These are phyloP conservation scores for Cladosporium sphaerospermum DNA, from an alignment of 2,329 filamentous ascomycete species.

Conservation along the genomic window DNA sequence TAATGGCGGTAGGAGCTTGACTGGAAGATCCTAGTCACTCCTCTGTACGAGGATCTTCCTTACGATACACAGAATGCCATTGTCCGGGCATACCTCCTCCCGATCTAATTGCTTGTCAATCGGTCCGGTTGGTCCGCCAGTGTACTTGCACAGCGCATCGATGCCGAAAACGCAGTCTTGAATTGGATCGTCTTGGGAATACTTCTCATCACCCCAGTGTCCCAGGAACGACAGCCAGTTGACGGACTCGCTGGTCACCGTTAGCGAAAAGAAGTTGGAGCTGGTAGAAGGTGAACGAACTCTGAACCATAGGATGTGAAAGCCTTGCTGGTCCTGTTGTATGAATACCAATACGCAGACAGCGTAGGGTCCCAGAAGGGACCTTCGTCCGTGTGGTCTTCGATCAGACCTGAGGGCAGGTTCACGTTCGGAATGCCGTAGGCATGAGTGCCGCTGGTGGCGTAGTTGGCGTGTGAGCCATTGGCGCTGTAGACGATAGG, in stretches of 20 bases:
- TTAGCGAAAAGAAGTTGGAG: conserved; percentile 7
- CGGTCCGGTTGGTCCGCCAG: conserved; percentile 55
- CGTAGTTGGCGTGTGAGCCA: conserved; percentile 61
- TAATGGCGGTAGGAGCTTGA: too few species aligned
- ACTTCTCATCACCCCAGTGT: conserved; percentile 57
- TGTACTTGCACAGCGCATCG: conserved; percentile 40
- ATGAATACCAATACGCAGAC: conserved; percentile 52
- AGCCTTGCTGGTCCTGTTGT: conserved; percentile 32
- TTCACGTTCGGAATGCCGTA: conserved; percentile 58
- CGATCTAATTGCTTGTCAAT: conserved; percentile 53
- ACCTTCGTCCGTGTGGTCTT: conserved; percentile 51
- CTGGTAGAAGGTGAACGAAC: not conserved
- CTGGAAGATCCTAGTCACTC: not conserved
- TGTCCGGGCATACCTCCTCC: conserved; percentile 51
- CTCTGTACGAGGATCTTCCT: conserved; percentile 14
- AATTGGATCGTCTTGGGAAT: conserved; percentile 45
- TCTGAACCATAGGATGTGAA: conserved; percentile 44
- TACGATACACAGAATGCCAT: conserved; percentile 37
- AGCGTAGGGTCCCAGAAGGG: conserved; percentile 55
- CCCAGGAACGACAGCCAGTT: conserved; percentile 53
- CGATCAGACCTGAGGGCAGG: conserved; percentile 47
- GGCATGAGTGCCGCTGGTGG: conserved; percentile 53
- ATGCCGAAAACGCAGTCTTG: conserved; percentile 42
- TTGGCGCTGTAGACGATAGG: conserved; percentile 54
- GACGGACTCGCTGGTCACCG: conserved; percentile 37